Percentiles rank a stretch among this genome's conserved stretches.
These are phyloP conservation scores for Tulasnella sp. DNA, from an alignment of 768 basidiomycete species.

Conservation along the genomic window DNA sequence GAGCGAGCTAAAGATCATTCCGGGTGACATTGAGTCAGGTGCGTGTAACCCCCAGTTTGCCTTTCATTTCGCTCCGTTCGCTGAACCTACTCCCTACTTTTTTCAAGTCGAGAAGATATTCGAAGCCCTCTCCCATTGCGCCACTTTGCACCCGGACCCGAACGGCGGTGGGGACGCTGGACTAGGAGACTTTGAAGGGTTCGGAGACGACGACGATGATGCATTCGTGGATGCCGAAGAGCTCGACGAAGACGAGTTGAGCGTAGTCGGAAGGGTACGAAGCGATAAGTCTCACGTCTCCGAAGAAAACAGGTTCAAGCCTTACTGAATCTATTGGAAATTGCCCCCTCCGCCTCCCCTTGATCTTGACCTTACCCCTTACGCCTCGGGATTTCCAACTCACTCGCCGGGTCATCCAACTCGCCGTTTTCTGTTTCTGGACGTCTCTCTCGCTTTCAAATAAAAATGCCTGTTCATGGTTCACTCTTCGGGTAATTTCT, in stretches of 20 bases:
- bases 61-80: not conserved
- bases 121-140: constrained; percentile 74
- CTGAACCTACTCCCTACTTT: not conserved
- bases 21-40: constrained; percentile 49
- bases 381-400: too few species aligned
- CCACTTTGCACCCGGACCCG: constrained; percentile 72
- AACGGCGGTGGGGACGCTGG: constrained; percentile 29
- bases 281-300: constrained; percentile 52
- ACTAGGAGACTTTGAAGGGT: constrained; percentile 18
- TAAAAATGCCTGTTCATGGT: too few species aligned
- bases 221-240: constrained; percentile 48
- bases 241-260: constrained; percentile 58
- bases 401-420: too few species aligned
- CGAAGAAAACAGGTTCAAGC: constrained; percentile 65
- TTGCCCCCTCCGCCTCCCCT: not conserved
- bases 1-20: constrained; percentile 72
- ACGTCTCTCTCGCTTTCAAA: too few species aligned
- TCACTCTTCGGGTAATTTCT: too few species aligned
- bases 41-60: constrained; percentile 24
- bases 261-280: constrained; percentile 88
- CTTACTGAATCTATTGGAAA: constrained; percentile 52
- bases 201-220: constrained; percentile 43
- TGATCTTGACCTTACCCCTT: not conserved
- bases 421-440: too few species aligned
- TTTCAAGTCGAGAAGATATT: constrained; percentile 70